Percentiles rank a stretch among this genome's conserved stretches.
phyloP scores from a whole-genome alignment of 768 basidiomycete species.

The Panaeolus papilionaceus region DNA sequence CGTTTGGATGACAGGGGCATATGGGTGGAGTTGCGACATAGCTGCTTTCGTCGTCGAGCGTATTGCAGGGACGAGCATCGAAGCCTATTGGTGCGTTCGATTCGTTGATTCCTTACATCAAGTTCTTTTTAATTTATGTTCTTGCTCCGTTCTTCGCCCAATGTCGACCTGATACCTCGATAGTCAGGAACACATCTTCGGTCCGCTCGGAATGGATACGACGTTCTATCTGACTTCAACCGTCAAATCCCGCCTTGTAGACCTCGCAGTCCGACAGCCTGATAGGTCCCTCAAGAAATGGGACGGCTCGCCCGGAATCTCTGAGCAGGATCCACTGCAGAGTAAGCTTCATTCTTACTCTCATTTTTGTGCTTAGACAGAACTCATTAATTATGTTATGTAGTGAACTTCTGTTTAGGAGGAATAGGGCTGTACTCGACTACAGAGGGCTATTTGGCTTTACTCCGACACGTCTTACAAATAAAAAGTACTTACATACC shows the following conservation, averaged over 20 bases:
- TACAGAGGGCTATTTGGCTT: not conserved
- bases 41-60: slow-evolving; percentile 3
- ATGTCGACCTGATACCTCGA: slow-evolving; percentile 27
- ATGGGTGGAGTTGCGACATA: slow-evolving; percentile 1
- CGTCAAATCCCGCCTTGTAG: slow-evolving; percentile 27
- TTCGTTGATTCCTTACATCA: slow-evolving; percentile 32
- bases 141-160: slow-evolving; percentile 28
- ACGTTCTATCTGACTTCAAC: slow-evolving; percentile 37
- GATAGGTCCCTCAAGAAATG: slow-evolving; percentile 29
- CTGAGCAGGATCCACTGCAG: slow-evolving; percentile 34
- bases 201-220: slow-evolving; percentile 34
- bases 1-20: slow-evolving; percentile 1
- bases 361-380: not conserved
- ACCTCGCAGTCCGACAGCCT: slow-evolving; percentile 28
- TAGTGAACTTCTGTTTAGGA: slow-evolving; percentile 3
- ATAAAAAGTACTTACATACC: slow-evolving; percentile 27
- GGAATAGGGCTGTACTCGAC: slow-evolving; percentile 1
- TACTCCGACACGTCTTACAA: not conserved
- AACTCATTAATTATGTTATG: not conserved
- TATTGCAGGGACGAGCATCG: not conserved
- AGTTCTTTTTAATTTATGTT: slow-evolving; percentile 29
- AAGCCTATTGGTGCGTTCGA: slow-evolving; percentile 29
- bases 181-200: slow-evolving; percentile 33
- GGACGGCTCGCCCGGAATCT: slow-evolving; percentile 26
- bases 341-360: slow-evolving; percentile 21